Base-by-base conservation (phyloP, 768 basidiomycete genomes). In the Glaciozyma antarctica region DNA sequence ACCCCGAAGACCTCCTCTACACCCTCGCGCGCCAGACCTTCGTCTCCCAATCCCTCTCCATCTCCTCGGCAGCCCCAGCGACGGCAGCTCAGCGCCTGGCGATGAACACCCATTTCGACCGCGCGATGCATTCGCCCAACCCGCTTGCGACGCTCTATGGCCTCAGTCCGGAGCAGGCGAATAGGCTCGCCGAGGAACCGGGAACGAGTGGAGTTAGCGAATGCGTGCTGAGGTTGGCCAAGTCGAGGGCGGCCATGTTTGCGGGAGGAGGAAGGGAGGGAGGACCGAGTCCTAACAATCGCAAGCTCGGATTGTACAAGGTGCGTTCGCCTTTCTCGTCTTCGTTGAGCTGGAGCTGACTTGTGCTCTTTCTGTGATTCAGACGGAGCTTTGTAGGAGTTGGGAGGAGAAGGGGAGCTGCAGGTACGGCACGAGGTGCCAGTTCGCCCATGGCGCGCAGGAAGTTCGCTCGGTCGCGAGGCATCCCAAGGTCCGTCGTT, bases 401-500 rank as follows among this genome's bases (percentile, higher is more conserved):
- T 60, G 59, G 59, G 49, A 60, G 47, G 57, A 58, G 57, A 58
- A 58, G 43, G 57, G 57, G 15, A 2, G 34, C 19, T 15, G 1
- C 43, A 41, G 57, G 24, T 58, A 58, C 57, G 57, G 57, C 16
- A 26, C 57, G 16, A 58, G 44, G 57, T 58, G 90, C 74, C 90
- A 93, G 76, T 93, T 93, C 75, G 90, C 90, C 30, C 90, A 93
- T 74, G 91, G 90, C 58, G 87, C 90, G 74, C 88, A 90, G 0
- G 90, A 93, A 76, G 80, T 92, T 41, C 84, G 89, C 48, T 84
- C 82, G 62, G 88, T 91, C n/a, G 76, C 85, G 69, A 82, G 90
- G 69, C 90, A 93, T 76, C 90, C 90, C 53, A 93, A 92, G 83
- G 89, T 88, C 73, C 68, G 80, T 49, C 38, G 38, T 41, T 41